phyloP scores from a whole-genome alignment of 345 rosid species.

The Mercurialis annua region DNA sequence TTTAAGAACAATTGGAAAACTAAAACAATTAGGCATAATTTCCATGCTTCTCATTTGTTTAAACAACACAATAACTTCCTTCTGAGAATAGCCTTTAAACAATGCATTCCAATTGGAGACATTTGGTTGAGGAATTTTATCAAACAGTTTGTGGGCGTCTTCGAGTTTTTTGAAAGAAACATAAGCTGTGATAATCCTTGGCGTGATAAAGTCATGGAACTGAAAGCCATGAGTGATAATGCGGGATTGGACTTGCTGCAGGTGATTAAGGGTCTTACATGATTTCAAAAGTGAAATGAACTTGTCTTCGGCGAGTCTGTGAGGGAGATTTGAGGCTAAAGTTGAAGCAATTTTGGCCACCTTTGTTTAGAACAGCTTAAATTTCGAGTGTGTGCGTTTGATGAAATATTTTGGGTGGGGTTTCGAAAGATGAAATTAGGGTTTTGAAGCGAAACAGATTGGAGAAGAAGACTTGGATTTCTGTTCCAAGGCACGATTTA shows the following conservation, averaged over 20 bases:
- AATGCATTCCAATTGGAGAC: constrained; percentile 58
- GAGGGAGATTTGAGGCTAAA: constrained; percentile 27
- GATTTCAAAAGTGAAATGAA: constrained; percentile 50
- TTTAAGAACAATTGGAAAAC: constrained; percentile 63
- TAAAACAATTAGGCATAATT: constrained; percentile 61
- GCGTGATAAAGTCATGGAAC: constrained; percentile 40
- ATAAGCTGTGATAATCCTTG: constrained; percentile 38
- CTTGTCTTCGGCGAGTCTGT: constrained; percentile 50
- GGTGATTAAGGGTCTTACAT: constrained; percentile 55
- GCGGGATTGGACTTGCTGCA: constrained; percentile 60
- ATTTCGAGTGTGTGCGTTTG: no score
- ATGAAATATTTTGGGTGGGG: no score
- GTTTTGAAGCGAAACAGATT: no score
- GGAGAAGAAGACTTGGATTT: no score
- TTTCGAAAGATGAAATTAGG: no score
- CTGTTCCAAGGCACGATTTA: no score
- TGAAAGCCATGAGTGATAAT: constrained; percentile 35
- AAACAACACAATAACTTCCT: constrained; percentile 45
- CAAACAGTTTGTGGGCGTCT: constrained; percentile 66
- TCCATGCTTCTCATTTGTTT: constrained; percentile 44
- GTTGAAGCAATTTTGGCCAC: constrained; percentile 33
- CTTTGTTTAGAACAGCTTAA: no score
- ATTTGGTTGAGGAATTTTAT: constrained; percentile 48
- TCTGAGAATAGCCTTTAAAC: constrained; percentile 48
- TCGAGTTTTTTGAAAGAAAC: constrained; percentile 23